Conservation (phyloP, 2,329 filamentous ascomycete genomes). For the Arachnopeziza araneosa region DNA sequence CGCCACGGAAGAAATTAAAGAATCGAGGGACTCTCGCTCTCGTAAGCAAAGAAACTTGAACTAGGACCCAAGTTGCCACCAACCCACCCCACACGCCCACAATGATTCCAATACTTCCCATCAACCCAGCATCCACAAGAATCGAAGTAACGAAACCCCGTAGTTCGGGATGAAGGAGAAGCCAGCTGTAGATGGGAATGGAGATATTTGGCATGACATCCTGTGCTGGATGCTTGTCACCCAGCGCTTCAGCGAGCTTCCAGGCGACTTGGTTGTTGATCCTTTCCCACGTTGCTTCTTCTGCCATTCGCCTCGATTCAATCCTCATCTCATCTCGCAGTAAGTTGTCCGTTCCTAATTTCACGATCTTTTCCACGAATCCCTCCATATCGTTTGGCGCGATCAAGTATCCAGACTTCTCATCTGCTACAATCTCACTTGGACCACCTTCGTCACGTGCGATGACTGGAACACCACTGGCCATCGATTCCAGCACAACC, state of each 20-base stretch:
- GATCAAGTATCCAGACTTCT: conserved; percentile 55
- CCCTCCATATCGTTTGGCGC: conserved; percentile 51
- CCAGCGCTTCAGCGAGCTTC: conserved; percentile 45
- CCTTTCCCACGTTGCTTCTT: conserved; percentile 63
- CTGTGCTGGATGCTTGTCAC: neutral
- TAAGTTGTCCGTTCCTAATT: conserved; percentile 41
- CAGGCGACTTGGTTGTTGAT: conserved; percentile 66
- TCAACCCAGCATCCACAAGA: conserved; percentile 17
- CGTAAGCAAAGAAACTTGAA: conserved; percentile 15
- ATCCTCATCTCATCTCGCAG: conserved; percentile 42
- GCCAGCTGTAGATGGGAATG: conserved; percentile 22
- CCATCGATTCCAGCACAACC: conserved; percentile 67
- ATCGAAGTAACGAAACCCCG: conserved; percentile 12
- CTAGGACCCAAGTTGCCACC: conserved; percentile 25
- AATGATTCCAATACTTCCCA: conserved; percentile 23
- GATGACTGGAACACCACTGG: conserved; percentile 62
- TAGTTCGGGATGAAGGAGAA: conserved; percentile 16
- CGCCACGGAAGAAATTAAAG: neutral
- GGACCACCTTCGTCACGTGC: conserved; percentile 65
- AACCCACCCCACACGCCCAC: conserved; percentile 26
- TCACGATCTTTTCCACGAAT: conserved; percentile 50
- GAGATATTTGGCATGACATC: conserved; percentile 8
- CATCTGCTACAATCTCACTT: conserved; percentile 58
- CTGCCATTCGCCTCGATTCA: conserved; percentile 49
- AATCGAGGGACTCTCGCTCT: conserved; percentile 10